Base-by-base conservation (phyloP, 108 stramenopile species). In the Phaeodactylum tricornutum region DNA sequence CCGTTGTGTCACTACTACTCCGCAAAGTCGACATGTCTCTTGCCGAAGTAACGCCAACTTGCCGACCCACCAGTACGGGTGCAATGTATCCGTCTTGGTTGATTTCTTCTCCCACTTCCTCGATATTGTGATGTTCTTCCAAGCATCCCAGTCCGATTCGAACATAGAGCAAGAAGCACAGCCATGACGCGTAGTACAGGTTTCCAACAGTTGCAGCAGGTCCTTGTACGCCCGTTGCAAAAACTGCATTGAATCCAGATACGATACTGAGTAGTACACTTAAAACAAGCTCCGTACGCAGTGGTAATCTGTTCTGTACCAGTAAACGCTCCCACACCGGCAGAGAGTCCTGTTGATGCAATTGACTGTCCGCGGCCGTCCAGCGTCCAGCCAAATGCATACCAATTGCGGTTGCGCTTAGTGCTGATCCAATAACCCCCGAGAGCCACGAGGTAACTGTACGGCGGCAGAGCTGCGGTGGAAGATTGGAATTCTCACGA, bases 201-300 rank as follows among this genome's bases (percentile, higher is more conserved):
- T 75, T 69, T 7, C 74, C 74, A 14, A 75, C 74, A 9, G 26
- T 60, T 2, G 68, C 24, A n/a, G 68, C 74, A 16, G 69, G 74
- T 6, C 74, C 74, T 24, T 65, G 62, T 12, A 74, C 63, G 14
- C 56, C 65, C 23, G 64, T 74, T 19, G 54, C 64, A 22, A 55
- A 48, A n/a, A 70, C 35, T 1, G 74, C 74, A 26, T 67, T 67
- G 25, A 57, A 51, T 16, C 64, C 72, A 0, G 67, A 19, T 16
- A 59, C 17, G 7, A 51, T 19, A 28, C 39, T 55, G 6, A 67
- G 43, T 6, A 52, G 24, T 11, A 67, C 25, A 25, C 55, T 57
- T n/a, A 73, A 43, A 8, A 62, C 15, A 16, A 71, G 43, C 52
- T 71, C 69, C 24, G 44, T 36, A 16, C 25, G 40, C 16, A 62